Percentiles rank a stretch among this genome's conserved stretches.
Evolutionary conservation across 176 grass and related monocot genomes (phyloP).

Genomic region (Zea luxurians): DNA sequence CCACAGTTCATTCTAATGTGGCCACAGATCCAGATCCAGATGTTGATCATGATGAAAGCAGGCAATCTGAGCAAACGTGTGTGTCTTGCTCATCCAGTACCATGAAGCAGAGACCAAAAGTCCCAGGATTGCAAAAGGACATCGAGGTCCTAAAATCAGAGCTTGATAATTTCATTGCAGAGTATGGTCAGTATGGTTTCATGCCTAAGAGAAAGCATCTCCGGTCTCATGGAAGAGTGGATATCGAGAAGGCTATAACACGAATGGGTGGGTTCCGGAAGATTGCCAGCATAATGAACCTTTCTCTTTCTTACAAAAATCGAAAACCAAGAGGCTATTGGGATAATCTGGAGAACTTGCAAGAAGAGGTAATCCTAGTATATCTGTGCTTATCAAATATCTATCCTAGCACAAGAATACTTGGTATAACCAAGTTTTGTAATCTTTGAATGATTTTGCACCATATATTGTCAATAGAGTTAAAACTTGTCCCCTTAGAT

Average conservation of each 20-base stretch:
- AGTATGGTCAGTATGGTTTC: slow-evolving; percentile 77
- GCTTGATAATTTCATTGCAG: slow-evolving; percentile 65
- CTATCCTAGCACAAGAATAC: background rate
- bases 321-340: slow-evolving; percentile 93
- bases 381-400: background rate
- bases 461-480: slow-evolving; percentile 3
- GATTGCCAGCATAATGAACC: slow-evolving; percentile 75
- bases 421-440: background rate
- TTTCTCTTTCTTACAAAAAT: slow-evolving; percentile 84
- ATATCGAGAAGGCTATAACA: slow-evolving; percentile 98
- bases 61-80: slow-evolving; percentile 39
- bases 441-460: background rate
- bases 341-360: slow-evolving; percentile 96
- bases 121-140: slow-evolving; percentile 81
- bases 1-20: slow-evolving; percentile 10
- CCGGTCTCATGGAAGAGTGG: slow-evolving; percentile 75
- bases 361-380: slow-evolving; percentile 70
- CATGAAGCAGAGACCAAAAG: slow-evolving; percentile 62
- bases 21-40: slow-evolving; percentile 38
- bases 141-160: slow-evolving; percentile 76
- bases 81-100: slow-evolving; percentile 39
- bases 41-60: slow-evolving; percentile 30
- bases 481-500: background rate
- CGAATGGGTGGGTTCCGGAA: slow-evolving; percentile 93
- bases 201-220: slow-evolving; percentile 99